Percentiles rank a stretch among this genome's conserved stretches.
Evolutionary conservation across 257 asterid species (phyloP).

Genomic region (Plantago ovata): DNA sequence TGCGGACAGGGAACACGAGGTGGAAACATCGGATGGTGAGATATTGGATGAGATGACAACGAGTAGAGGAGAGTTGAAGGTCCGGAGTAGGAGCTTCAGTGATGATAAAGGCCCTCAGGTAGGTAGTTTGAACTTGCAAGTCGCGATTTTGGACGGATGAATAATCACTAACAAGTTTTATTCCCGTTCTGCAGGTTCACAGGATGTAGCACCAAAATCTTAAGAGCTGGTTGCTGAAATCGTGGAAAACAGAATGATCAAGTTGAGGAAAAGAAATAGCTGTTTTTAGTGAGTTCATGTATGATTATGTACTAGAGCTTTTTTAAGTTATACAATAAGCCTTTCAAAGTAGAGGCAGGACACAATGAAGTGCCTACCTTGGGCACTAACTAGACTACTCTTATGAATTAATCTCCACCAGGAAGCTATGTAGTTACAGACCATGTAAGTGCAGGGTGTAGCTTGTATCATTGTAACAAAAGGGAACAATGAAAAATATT

Average conservation of each 20-base stretch:
- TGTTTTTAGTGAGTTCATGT: background rate
- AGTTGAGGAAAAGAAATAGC: background rate
- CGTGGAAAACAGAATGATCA: background rate
- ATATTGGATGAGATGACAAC: conserved; percentile 56
- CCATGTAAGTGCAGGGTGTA: too few species aligned
- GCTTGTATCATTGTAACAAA: too few species aligned
- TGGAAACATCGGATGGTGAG: conserved; percentile 41
- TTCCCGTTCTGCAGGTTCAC: conserved; percentile 21
- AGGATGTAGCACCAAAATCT: conserved; percentile 23
- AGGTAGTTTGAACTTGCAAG: background rate
- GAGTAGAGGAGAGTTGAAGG: conserved; percentile 52
- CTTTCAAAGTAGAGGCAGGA: too few species aligned
- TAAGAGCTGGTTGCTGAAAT: background rate
- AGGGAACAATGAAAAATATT: too few species aligned
- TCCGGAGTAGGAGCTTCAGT: conserved; percentile 36
- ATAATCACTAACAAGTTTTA: background rate
- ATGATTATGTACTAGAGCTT: background rate
- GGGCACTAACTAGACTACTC: too few species aligned
- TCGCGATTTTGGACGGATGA: too few species aligned
- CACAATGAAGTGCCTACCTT: too few species aligned
- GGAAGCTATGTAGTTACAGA: too few species aligned
- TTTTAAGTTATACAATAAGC: too few species aligned
- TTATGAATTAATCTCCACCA: too few species aligned
- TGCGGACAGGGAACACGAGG: conserved; percentile 19
- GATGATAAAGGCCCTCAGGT: conserved; percentile 41